phyloP scores from a whole-genome alignment of 495 filamentous ascomycete species.

The Parachaetomium inaequale region DNA sequence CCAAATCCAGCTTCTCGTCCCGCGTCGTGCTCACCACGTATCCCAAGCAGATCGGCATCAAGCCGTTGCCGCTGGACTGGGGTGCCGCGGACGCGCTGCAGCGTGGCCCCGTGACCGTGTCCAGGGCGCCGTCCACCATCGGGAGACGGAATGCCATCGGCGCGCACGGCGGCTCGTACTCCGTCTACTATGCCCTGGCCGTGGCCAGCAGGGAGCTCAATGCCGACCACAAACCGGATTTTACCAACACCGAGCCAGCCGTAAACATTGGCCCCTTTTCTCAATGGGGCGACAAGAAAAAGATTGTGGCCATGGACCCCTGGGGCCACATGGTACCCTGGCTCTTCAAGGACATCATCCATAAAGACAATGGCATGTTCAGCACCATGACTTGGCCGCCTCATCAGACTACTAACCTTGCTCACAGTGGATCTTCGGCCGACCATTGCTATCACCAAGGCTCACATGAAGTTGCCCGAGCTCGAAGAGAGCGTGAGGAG shows the following conservation, averaged over 20 bases:
- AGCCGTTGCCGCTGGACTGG: slow-evolving; percentile 86
- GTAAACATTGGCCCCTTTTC: slow-evolving; percentile 82
- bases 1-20: slow-evolving; percentile 32
- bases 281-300: slow-evolving; percentile 85
- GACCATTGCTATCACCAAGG: slow-evolving; percentile 89
- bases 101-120: slow-evolving; percentile 89
- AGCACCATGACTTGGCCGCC: background rate
- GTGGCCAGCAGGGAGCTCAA: slow-evolving; percentile 86
- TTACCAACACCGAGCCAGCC: slow-evolving; percentile 91
- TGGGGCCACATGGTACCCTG: slow-evolving; percentile 85
- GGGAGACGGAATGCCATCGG: slow-evolving; percentile 76
- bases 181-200: slow-evolving; percentile 92
- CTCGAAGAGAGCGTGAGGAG: slow-evolving; percentile 79
- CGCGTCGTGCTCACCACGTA: slow-evolving; percentile 69
- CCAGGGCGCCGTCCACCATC: slow-evolving; percentile 68
- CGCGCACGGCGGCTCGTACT: slow-evolving; percentile 96
- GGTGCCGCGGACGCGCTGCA: slow-evolving; percentile 68
- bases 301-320: slow-evolving; percentile 98
- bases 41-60: slow-evolving; percentile 89
- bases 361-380: slow-evolving; percentile 55
- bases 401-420: background rate
- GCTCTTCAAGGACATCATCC: slow-evolving; percentile 66
- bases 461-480: slow-evolving; percentile 96
- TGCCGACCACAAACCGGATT: slow-evolving; percentile 78
- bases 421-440: slow-evolving; percentile 77